Conservation (phyloP, 805 yeast species). For the Candida loeiensis region DNA sequence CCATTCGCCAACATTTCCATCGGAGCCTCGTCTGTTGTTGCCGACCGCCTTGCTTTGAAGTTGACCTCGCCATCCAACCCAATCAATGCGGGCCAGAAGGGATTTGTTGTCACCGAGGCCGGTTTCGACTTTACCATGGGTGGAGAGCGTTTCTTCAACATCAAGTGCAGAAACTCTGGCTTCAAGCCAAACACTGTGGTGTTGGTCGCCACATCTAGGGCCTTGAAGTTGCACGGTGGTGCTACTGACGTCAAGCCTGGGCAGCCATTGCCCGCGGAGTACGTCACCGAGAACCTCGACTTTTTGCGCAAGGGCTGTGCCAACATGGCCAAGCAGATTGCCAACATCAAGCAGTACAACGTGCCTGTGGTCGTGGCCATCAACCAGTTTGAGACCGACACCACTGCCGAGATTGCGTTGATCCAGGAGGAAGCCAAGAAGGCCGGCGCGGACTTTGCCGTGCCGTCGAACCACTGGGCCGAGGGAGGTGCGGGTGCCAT, state of each 20-base stretch:
- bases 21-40: slow-evolving; percentile 93
- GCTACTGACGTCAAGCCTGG: slow-evolving; percentile 97
- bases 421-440: slow-evolving; percentile 75
- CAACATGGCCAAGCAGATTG: slow-evolving; percentile 86
- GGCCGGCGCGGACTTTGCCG: slow-evolving; percentile 95
- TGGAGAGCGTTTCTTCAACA: slow-evolving; percentile 94
- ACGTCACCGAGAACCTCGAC: slow-evolving; percentile 76
- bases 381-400: slow-evolving; percentile 80
- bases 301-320: slow-evolving; percentile 76
- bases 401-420: slow-evolving; percentile 72
- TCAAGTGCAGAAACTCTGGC: slow-evolving; percentile 91
- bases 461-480: slow-evolving; percentile 91
- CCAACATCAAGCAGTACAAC: slow-evolving; percentile 78
- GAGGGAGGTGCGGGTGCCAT: slow-evolving; percentile 92
- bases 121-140: slow-evolving; percentile 99
- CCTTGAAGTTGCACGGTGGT: slow-evolving; percentile 96
- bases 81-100: slow-evolving; percentile 47
- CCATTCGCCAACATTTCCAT: slow-evolving; percentile 97
- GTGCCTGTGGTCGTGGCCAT: slow-evolving; percentile 90
- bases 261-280: slow-evolving; percentile 76
- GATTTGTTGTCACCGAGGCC: slow-evolving; percentile 95
- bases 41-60: slow-evolving; percentile 89
- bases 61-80: slow-evolving; percentile 57
- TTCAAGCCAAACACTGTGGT: slow-evolving; percentile 86
- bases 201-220: slow-evolving; percentile 92